Conservation (phyloP, 1,139 yeast genomes). For the Suhomyces anneliseae region DNA sequence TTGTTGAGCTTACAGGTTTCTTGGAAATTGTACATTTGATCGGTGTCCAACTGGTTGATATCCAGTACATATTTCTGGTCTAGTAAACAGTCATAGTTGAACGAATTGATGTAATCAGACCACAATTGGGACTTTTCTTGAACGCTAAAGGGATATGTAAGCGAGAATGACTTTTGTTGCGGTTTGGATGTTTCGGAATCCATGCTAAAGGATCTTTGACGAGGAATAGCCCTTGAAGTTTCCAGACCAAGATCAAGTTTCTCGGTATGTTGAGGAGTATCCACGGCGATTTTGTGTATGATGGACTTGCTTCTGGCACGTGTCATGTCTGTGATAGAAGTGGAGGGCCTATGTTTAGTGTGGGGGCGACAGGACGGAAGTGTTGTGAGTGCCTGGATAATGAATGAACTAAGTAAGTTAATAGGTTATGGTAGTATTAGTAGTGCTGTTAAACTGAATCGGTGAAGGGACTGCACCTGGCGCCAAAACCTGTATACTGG, state of each 20-base stretch:
- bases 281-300: conserved; percentile 46
- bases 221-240: conserved; percentile 3
- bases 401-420: no score
- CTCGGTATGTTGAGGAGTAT: conserved; percentile 31
- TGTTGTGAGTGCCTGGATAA: no score
- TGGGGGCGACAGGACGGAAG: no score
- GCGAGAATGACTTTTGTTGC: background rate
- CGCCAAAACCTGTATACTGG: background rate
- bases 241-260: conserved; percentile 12
- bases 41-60: conserved; percentile 32
- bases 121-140: conserved; percentile 36
- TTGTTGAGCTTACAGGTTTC: conserved; percentile 38
- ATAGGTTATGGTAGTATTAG: no score
- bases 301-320: conserved; percentile 52
- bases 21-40: conserved; percentile 39
- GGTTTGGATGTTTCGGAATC: background rate
- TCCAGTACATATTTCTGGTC: conserved; percentile 31
- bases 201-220: conserved; percentile 18
- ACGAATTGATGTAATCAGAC: conserved; percentile 31
- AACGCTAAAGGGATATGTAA: conserved; percentile 36
- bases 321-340: conserved; percentile 5
- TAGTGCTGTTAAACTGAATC: no score
- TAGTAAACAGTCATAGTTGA: conserved; percentile 40
- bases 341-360: background rate
- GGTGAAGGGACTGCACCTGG: background rate